Evolutionary conservation across 2,329 filamentous ascomycete species (phyloP).

Genomic region (Cladosporium sp.): DNA sequence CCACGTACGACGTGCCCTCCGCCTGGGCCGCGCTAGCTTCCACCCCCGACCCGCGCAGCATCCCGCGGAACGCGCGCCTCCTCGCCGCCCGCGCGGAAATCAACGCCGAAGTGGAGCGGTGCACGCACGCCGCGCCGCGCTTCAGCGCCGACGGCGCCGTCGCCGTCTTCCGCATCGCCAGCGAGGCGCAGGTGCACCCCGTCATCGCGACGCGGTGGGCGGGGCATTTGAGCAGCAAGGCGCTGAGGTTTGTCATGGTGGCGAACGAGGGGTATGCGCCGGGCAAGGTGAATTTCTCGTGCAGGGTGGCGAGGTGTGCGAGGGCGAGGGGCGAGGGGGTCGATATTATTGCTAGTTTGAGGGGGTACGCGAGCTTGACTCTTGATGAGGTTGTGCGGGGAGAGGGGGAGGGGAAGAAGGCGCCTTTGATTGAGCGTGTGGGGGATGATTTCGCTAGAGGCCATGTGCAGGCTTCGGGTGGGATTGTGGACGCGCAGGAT

Average conservation of each 20-base stretch:
- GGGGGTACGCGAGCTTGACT: conserved; percentile 44
- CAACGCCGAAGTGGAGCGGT: conserved; percentile 57
- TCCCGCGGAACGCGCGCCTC: conserved; percentile 49
- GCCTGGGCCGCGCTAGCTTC: conserved; percentile 58
- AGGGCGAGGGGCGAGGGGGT: conserved; percentile 48
- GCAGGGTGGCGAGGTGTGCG: conserved; percentile 57
- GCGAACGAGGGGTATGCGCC: conserved; percentile 64
- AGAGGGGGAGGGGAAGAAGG: conserved; percentile 18
- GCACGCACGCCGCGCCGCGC: conserved; percentile 58
- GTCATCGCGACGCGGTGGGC: conserved; percentile 66
- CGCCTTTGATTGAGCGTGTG: conserved; percentile 44
- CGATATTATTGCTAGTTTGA: conserved; percentile 59
- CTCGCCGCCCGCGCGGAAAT: conserved; percentile 56
- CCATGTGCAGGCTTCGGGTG: conserved; percentile 65
- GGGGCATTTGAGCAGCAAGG: conserved; percentile 54
- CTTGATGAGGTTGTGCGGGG: conserved; percentile 35
- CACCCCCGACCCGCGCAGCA: conserved; percentile 48
- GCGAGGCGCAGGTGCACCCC: conserved; percentile 60
- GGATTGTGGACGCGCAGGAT: conserved; percentile 56
- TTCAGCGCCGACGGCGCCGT: conserved; percentile 61
- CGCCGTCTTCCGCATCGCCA: conserved; percentile 59
- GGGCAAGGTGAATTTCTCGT: conserved; percentile 64
- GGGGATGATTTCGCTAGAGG: conserved; percentile 63
- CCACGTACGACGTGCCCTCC: conserved; percentile 55
- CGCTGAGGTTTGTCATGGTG: conserved; percentile 60